Evolutionary conservation across 768 basidiomycete species (phyloP).

Genomic region (Rhizopogon rudus): DNA sequence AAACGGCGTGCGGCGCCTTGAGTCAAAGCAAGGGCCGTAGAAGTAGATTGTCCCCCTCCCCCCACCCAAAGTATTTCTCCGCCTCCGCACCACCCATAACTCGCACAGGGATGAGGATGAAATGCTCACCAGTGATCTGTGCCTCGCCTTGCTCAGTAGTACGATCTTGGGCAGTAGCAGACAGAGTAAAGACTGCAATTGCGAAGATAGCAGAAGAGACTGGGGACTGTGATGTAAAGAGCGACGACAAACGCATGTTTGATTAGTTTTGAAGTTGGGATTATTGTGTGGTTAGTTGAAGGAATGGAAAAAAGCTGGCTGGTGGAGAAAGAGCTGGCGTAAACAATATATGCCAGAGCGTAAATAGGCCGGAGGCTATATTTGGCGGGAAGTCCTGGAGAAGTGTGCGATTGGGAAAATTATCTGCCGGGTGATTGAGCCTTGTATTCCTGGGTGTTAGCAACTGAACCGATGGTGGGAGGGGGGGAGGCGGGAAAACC

Average conservation of each 20-base stretch:
- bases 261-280: conserved; percentile 1
- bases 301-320: background rate
- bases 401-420: background rate
- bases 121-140: conserved; percentile 29
- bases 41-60: background rate
- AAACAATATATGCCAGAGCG: background rate
- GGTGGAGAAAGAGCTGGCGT: background rate
- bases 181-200: conserved; percentile 1
- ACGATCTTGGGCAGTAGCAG: conserved; percentile 21
- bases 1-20: background rate
- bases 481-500: background rate
- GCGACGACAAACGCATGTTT: conserved; percentile 14
- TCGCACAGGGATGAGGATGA: background rate
- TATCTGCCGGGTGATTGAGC: background rate
- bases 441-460: background rate
- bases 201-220: conserved; percentile 3
- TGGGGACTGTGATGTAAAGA: conserved; percentile 9
- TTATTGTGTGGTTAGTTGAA: background rate
- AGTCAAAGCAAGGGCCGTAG: background rate
- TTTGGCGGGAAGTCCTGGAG: conserved; percentile 2
- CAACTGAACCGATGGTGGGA: background rate
- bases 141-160: conserved; percentile 32
- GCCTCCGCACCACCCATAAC: background rate
- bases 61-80: too few species aligned
- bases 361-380: background rate